Evolutionary conservation across 2,329 filamentous ascomycete species (phyloP).

Genomic region (Trichoderma semiorbis): DNA sequence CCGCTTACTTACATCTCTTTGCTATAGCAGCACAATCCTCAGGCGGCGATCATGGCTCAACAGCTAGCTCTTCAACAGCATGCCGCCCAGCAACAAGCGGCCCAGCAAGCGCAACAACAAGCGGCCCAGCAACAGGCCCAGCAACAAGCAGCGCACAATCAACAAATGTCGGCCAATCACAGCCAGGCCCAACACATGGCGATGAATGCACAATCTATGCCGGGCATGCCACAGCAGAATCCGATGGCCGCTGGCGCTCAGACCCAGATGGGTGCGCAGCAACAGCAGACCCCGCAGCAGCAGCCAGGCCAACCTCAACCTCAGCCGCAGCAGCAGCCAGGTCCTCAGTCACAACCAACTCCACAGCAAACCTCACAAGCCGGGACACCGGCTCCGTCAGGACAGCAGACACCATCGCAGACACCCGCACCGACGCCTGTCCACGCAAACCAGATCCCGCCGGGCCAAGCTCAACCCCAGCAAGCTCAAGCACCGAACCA

Average conservation of each 20-base stretch:
- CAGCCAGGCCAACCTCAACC: conserved; percentile 24
- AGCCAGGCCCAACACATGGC: conserved; percentile 46
- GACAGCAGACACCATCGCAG: conserved; percentile 49
- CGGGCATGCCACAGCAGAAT: conserved; percentile 42
- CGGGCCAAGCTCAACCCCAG: conserved; percentile 34
- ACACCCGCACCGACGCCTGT: conserved; percentile 39
- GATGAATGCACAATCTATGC: conserved; percentile 47
- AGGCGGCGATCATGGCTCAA: conserved; percentile 42
- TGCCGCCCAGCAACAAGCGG: conserved; percentile 15
- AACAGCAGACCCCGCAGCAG: conserved; percentile 18
- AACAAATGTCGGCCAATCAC: conserved; percentile 40
- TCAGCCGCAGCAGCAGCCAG: conserved; percentile 29
- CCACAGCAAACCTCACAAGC: conserved; percentile 43
- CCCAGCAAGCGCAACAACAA: conserved; percentile 27
- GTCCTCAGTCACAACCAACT: conserved; percentile 39
- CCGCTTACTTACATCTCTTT: not conserved
- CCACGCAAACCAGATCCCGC: conserved; percentile 31
- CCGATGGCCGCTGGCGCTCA: conserved; percentile 35
- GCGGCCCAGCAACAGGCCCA: conserved; percentile 22
- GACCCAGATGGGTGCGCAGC: conserved; percentile 29
- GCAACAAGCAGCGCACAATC: conserved; percentile 37
- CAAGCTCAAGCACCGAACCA: conserved; percentile 29
- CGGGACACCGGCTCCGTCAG: conserved; percentile 40
- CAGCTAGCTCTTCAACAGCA: conserved; percentile 46
- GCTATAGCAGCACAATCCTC: conserved; percentile 29